Percentiles rank a stretch among this genome's conserved stretches.
Conservation (phyloP, 306 rosid species). For the Ormosia semicastrata region DNA sequence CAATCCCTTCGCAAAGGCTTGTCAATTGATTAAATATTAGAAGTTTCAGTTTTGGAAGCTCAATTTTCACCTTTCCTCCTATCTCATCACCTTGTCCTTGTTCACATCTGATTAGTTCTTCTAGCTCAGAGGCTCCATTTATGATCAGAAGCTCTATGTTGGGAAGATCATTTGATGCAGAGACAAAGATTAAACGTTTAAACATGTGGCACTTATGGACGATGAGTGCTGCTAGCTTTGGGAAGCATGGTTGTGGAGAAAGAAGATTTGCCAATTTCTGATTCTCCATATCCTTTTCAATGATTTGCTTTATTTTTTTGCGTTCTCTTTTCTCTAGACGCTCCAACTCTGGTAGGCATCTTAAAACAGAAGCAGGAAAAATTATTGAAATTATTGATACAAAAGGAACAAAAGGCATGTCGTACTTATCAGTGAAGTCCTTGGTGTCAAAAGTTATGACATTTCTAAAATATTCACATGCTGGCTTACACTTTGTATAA, state of each 20-base stretch:
- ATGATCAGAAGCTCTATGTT: background rate
- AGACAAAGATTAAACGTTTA: background rate
- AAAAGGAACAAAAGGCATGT: no score
- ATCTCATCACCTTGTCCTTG: background rate
- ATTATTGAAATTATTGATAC: background rate
- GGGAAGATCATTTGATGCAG: background rate
- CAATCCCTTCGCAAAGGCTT: conserved; percentile 1
- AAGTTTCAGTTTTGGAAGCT: background rate
- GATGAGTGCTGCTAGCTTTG: background rate
- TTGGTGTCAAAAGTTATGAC: no score
- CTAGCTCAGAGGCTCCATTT: background rate
- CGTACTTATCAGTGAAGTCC: no score
- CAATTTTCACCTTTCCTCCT: background rate
- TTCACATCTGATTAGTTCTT: background rate
- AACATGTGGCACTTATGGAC: background rate
- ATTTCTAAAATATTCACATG: no score
- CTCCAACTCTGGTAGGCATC: conserved; percentile 14
- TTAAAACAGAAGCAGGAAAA: background rate
- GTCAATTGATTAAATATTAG: background rate
- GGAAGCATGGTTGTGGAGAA: background rate
- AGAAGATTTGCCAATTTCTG: background rate
- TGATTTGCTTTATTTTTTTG: conserved; percentile 9
- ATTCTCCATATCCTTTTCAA: background rate
- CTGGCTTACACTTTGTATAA: no score
- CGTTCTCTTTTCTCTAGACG: background rate